Conservation (phyloP, 169 alveolate species). For the Plasmodium coatneyi region DNA sequence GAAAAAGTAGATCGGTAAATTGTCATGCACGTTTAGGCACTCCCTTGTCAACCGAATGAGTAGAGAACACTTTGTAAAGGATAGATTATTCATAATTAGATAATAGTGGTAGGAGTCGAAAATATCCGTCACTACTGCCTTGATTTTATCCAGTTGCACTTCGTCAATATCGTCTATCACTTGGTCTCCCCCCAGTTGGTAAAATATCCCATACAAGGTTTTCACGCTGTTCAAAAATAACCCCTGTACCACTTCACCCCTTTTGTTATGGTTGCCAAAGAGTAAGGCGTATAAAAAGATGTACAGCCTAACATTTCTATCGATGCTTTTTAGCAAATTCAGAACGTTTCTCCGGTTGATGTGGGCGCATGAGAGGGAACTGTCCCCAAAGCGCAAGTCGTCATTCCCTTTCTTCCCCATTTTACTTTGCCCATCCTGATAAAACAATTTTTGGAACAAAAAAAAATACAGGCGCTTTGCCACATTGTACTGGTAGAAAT, state of each 20-base stretch:
- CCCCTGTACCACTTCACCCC: slow-evolving; percentile 16
- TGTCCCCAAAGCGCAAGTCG: background rate
- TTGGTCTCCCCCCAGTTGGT: background rate
- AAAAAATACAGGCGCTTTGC: slow-evolving; percentile 72
- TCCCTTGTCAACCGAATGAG: slow-evolving; percentile 56
- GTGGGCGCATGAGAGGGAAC: background rate
- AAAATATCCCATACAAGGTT: slow-evolving; percentile 22
- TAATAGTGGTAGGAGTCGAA: slow-evolving; percentile 60
- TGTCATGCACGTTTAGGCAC: slow-evolving; percentile 60
- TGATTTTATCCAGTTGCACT: background rate
- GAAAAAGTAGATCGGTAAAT: slow-evolving; percentile 68
- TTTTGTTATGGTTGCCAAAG: slow-evolving; percentile 24
- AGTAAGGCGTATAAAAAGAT: slow-evolving; percentile 71
- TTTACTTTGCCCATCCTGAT: background rate
- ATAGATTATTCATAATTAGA: slow-evolving; percentile 34
- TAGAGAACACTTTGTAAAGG: slow-evolving; percentile 18
- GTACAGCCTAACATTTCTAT: slow-evolving; percentile 63
- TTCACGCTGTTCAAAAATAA: slow-evolving; percentile 66
- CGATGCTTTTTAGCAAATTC: slow-evolving; percentile 33
- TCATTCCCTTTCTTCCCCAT: background rate
- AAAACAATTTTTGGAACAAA: slow-evolving; percentile 52
- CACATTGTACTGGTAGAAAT: slow-evolving; percentile 63
- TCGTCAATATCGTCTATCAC: slow-evolving; percentile 13
- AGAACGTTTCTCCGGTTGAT: slow-evolving; percentile 12
- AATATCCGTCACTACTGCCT: slow-evolving; percentile 16